These are phyloP conservation scores for Ogataea henricii DNA, from an alignment of 805 yeast genomes.

Conservation along the genomic window DNA sequence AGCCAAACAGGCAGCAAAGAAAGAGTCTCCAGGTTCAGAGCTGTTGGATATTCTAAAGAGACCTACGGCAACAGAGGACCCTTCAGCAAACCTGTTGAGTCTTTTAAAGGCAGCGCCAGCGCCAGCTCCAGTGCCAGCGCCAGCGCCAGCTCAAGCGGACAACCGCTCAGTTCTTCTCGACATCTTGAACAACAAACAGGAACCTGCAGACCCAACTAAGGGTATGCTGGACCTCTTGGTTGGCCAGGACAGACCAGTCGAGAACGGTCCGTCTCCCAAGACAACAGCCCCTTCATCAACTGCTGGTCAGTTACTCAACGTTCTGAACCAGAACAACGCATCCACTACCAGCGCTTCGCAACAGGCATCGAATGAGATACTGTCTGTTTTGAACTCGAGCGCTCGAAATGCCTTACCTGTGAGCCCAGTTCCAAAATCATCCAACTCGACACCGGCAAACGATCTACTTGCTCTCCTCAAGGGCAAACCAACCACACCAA, in stretches of 20 bases:
- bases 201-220: conserved; percentile 14
- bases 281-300: conserved; percentile 1
- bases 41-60: conserved; percentile 18
- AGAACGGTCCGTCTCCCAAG: not conserved
- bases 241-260: conserved; percentile 1
- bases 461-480: not conserved
- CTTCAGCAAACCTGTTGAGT: conserved; percentile 10
- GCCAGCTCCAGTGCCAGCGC: not conserved
- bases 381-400: conserved; percentile 1
- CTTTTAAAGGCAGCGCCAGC: not conserved
- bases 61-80: conserved; percentile 5
- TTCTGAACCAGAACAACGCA: conserved; percentile 6
- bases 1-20: not conserved
- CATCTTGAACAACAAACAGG: conserved; percentile 11
- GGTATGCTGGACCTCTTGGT: conserved; percentile 12
- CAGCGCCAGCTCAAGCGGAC: not conserved
- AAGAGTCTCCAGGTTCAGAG: conserved; percentile 2
- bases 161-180: conserved; percentile 12
- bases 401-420: not conserved
- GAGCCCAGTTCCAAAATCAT: not conserved
- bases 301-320: conserved; percentile 12
- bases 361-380: conserved; percentile 7
- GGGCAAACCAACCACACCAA: not conserved
- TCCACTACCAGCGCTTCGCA: not conserved
- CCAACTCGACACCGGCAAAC: conserved; percentile 3